Evolutionary conservation across 2,329 filamentous ascomycete genomes (phyloP).

Genomic region (Neonectria coccinea): DNA sequence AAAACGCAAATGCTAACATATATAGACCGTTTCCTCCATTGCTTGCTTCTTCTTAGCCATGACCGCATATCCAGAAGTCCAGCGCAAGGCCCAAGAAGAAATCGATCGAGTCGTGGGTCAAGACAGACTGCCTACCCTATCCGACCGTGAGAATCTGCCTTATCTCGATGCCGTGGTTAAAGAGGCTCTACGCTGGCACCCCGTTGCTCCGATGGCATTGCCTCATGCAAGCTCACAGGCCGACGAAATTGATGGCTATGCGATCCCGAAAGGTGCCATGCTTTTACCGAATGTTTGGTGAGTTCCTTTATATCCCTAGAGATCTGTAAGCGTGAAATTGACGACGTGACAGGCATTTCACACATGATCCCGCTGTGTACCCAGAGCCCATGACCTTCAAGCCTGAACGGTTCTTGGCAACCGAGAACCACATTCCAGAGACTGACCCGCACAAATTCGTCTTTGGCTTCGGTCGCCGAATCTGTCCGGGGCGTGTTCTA

Average conservation of each 20-base stretch:
- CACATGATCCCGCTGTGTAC: slow-evolving; percentile 33
- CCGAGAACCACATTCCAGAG: slow-evolving; percentile 32
- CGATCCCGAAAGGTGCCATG: slow-evolving; percentile 39
- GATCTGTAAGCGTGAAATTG: no score
- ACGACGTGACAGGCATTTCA: slow-evolving; percentile 28
- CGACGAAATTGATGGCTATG: slow-evolving; percentile 35
- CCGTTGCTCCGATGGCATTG: slow-evolving; percentile 50
- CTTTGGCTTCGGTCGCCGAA: slow-evolving; percentile 52
- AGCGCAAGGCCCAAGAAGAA: slow-evolving; percentile 35
- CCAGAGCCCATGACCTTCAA: slow-evolving; percentile 28
- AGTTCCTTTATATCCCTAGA: slow-evolving; percentile 49
- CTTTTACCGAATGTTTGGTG: slow-evolving; percentile 38
- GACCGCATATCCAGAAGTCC: slow-evolving; percentile 25
- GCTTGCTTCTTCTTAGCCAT: slow-evolving; percentile 36
- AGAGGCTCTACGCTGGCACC: slow-evolving; percentile 45
- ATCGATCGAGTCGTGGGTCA: slow-evolving; percentile 42
- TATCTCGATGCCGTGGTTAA: slow-evolving; percentile 48
- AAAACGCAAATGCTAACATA: not conserved
- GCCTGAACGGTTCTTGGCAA: slow-evolving; percentile 33
- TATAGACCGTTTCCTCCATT: slow-evolving; percentile 34
- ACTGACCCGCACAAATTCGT: slow-evolving; percentile 46
- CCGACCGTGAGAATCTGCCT: slow-evolving; percentile 41
- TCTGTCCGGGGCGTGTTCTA: slow-evolving; percentile 49
- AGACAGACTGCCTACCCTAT: slow-evolving; percentile 38
- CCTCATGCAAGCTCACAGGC: slow-evolving; percentile 51